These are phyloP conservation scores for Exophiala calicioides DNA, from an alignment of 2,329 filamentous ascomycete genomes.

Conservation along the genomic window DNA sequence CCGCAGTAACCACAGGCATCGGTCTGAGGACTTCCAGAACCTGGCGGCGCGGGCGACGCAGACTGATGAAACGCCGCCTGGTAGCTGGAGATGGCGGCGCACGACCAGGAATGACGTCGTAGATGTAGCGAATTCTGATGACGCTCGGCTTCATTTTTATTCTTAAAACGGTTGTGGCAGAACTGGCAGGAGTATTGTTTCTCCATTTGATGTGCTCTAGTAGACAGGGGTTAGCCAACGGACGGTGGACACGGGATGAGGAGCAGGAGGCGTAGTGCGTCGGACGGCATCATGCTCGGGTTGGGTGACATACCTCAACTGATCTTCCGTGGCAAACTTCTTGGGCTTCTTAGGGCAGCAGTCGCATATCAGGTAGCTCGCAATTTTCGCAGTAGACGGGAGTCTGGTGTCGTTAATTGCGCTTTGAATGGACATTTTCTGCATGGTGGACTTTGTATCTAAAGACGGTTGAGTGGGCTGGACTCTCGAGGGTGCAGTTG, in stretches of 20 bases:
- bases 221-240: constrained; percentile 8
- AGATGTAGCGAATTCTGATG: constrained; percentile 95
- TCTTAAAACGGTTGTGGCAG: constrained; percentile 95
- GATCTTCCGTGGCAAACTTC: constrained; percentile 83
- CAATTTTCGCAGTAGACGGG: constrained; percentile 47
- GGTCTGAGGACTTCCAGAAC: constrained; percentile 39
- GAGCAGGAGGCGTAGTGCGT: not conserved
- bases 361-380: constrained; percentile 74
- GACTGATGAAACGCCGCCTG: constrained; percentile 87
- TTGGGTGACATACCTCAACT: constrained; percentile 68
- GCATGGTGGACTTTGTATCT: constrained; percentile 35
- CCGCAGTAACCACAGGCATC: constrained; percentile 96
- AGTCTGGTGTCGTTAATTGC: constrained; percentile 38
- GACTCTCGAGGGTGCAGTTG: constrained; percentile 35
- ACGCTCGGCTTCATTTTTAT: constrained; percentile 96
- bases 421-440: constrained; percentile 51
- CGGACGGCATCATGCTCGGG: not conserved
- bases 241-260: not conserved
- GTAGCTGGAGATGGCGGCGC: constrained; percentile 74
- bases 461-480: constrained; percentile 34
- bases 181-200: constrained; percentile 95
- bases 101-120: constrained; percentile 93
- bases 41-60: constrained; percentile 41
- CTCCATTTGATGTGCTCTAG: constrained; percentile 82
- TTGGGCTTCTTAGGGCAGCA: constrained; percentile 97